Percentiles rank a stretch among this genome's conserved stretches.
Conservation (phyloP, 345 rosid genomes). For the Citrus medica region DNA sequence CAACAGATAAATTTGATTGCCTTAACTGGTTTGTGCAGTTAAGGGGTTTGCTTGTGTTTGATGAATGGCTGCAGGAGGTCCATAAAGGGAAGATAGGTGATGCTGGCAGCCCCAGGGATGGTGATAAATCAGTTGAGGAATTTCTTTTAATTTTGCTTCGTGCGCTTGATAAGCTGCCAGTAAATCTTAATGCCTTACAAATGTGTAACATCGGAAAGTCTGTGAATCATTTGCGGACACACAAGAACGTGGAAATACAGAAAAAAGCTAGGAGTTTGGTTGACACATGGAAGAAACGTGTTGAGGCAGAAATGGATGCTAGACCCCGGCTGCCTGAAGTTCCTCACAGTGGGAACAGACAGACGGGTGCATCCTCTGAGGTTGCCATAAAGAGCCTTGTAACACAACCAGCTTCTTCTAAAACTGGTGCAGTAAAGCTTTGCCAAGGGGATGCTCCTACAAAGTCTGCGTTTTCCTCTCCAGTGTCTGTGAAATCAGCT, state of each 20-base stretch:
- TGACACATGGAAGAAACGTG: slow-evolving; percentile 95
- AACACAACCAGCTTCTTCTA: slow-evolving; percentile 56
- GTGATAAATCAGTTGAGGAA: slow-evolving; percentile 66
- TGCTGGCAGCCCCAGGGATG: slow-evolving; percentile 56
- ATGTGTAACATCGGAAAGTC: slow-evolving; percentile 87
- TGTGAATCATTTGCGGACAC: slow-evolving; percentile 80
- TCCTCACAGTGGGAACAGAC: slow-evolving; percentile 53
- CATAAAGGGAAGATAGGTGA: slow-evolving; percentile 86
- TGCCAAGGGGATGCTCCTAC: slow-evolving; percentile 43
- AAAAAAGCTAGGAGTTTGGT: slow-evolving; percentile 88
- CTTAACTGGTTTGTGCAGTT: slow-evolving; percentile 76
- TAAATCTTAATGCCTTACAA: slow-evolving; percentile 86
- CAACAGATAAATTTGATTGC: slow-evolving; percentile 78
- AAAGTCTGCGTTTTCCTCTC: slow-evolving; percentile 52
- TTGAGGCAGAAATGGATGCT: slow-evolving; percentile 96
- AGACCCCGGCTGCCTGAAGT: slow-evolving; percentile 59
- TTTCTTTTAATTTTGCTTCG: slow-evolving; percentile 71
- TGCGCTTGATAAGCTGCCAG: slow-evolving; percentile 89
- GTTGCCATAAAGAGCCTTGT: slow-evolving; percentile 54
- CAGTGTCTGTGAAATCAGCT: slow-evolving; percentile 51
- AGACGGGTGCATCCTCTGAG: slow-evolving; percentile 55
- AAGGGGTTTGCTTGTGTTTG: slow-evolving; percentile 77
- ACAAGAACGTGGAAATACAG: slow-evolving; percentile 77
- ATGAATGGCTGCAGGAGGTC: slow-evolving; percentile 96
- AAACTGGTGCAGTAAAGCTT: slow-evolving; percentile 50